phyloP scores from a whole-genome alignment of 2,329 filamentous ascomycete genomes.

The Aspergillus tanneri region DNA sequence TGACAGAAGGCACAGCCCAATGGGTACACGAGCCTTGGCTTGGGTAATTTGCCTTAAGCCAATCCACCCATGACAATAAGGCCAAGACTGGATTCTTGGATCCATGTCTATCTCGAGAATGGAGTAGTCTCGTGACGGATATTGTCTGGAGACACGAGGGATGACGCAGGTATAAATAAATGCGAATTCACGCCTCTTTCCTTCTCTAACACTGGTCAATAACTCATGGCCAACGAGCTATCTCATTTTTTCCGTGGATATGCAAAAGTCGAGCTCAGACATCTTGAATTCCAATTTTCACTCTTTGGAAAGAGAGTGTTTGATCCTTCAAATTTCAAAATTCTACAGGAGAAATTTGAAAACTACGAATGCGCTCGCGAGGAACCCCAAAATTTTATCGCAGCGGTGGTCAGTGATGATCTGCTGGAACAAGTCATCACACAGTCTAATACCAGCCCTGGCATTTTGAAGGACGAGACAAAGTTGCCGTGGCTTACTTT shows the following conservation, averaged over 20 bases:
- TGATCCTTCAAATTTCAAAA: not conserved
- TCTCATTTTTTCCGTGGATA: not conserved
- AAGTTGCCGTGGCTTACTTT: not conserved
- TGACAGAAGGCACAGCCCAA: no score
- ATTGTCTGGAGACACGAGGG: no score
- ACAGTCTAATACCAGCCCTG: not conserved
- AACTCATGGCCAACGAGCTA: not conserved
- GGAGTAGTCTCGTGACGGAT: no score
- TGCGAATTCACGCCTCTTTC: not conserved
- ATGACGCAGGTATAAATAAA: no score
- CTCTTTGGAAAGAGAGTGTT: constrained; percentile 1
- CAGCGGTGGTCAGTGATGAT: not conserved
- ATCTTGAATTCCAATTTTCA: not conserved
- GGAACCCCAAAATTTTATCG: constrained; percentile 3
- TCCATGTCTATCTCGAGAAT: no score
- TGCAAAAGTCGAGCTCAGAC: not conserved
- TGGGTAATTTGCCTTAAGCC: no score
- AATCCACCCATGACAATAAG: no score
- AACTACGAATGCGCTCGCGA: not conserved
- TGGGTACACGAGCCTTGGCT: no score
- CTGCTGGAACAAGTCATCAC: not conserved
- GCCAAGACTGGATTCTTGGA: no score
- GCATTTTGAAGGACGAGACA: not conserved
- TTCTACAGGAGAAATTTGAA: not conserved
- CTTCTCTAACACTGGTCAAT: not conserved